A percentile compares a stretch with the other conserved stretches of the same genome.
These are phyloP conservation scores for Euphrasia arctica DNA, from an alignment of 305 asterid species.

Conservation along the genomic window DNA sequence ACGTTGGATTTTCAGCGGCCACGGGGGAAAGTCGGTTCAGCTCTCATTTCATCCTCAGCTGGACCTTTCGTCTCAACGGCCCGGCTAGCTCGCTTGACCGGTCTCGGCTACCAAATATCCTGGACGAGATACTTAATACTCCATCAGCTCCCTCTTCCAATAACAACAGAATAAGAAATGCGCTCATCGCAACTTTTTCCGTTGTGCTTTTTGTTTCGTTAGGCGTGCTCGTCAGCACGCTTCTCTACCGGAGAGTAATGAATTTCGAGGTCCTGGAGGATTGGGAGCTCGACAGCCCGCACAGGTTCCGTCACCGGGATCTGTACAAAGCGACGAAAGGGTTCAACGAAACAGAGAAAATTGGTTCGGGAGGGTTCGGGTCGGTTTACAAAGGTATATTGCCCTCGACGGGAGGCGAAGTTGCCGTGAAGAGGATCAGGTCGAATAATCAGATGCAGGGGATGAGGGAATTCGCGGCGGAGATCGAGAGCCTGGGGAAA, in stretches of 20 bases:
- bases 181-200: slow-evolving; percentile 43
- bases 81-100: slow-evolving; percentile 34
- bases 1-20: slow-evolving; percentile 72
- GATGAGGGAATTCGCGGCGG: slow-evolving; percentile 70
- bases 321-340: slow-evolving; percentile 60
- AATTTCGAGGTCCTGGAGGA: slow-evolving; percentile 48
- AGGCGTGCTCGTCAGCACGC: slow-evolving; percentile 10
- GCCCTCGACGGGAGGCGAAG: slow-evolving; percentile 40
- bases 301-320: slow-evolving; percentile 51
- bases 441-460: slow-evolving; percentile 54
- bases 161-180: slow-evolving; percentile 26
- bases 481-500: slow-evolving; percentile 66
- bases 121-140: neutral
- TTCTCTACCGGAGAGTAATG: slow-evolving; percentile 30
- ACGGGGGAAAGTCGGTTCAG: slow-evolving; percentile 48
- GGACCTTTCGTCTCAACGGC: slow-evolving; percentile 68
- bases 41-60: slow-evolving; percentile 72
- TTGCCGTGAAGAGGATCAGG: slow-evolving; percentile 61
- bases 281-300: slow-evolving; percentile 78
- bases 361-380: slow-evolving; percentile 78
- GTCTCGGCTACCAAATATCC: slow-evolving; percentile 38
- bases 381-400: slow-evolving; percentile 60
- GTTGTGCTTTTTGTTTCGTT: slow-evolving; percentile 32
- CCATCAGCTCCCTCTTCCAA: slow-evolving; percentile 28
- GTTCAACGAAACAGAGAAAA: slow-evolving; percentile 45